Evolutionary conservation across 768 basidiomycete genomes (phyloP).

Genomic region (Pulveroboletus sp.): DNA sequence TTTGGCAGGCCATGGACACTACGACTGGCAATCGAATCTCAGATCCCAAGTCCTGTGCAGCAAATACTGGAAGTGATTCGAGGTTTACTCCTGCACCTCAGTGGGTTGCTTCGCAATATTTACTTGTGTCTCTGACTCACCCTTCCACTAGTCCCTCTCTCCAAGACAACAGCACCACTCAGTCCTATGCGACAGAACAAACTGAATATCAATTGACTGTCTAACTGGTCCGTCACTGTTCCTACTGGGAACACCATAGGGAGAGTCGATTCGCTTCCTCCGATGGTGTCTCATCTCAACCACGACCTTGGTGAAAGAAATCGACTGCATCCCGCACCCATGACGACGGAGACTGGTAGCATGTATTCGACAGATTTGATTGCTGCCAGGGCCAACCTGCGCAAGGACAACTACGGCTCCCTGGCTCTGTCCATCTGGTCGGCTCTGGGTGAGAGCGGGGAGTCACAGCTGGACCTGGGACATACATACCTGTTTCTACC

Average conservation of each 20-base stretch:
- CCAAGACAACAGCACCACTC: background rate
- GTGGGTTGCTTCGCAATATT: conserved; percentile 13
- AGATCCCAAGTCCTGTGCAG: background rate
- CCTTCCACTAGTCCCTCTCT: background rate
- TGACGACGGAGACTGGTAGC: conserved; percentile 18
- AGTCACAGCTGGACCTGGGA: conserved; percentile 16
- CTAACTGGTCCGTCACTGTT: background rate
- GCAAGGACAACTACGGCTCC: conserved; percentile 22
- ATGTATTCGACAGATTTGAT: conserved; percentile 25
- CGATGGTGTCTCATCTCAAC: conserved; percentile 8
- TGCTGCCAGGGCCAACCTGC: conserved; percentile 20
- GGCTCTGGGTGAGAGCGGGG: conserved; percentile 16
- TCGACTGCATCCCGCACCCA: conserved; percentile 1
- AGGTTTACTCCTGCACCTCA: conserved; percentile 22
- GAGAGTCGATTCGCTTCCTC: background rate
- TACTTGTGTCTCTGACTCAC: conserved; percentile 2
- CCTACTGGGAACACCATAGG: background rate
- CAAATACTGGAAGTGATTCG: conserved; percentile 7
- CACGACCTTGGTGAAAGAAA: background rate
- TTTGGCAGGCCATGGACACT: conserved; percentile 45
- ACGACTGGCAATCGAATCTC: conserved; percentile 42
- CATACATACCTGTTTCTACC: background rate
- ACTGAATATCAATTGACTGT: background rate
- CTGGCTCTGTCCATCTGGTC: conserved; percentile 25
- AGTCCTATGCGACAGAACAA: background rate